Evolutionary conservation across 2,329 filamentous ascomycete species (phyloP).

Genomic region (Gaeumannomyces tritici): DNA sequence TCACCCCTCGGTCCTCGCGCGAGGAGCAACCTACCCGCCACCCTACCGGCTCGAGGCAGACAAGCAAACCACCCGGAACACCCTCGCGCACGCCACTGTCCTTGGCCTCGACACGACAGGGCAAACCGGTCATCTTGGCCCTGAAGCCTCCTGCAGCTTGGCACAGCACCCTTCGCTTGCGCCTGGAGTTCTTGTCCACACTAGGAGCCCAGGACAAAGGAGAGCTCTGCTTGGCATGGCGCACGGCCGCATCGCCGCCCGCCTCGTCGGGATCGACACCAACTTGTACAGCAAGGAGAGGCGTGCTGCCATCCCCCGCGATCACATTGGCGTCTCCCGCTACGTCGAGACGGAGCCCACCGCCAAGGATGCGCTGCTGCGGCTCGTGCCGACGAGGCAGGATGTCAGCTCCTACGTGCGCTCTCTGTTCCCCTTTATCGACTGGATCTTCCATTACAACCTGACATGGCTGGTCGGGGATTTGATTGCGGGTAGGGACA

Average conservation of each 20-base stretch:
- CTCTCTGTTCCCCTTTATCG: conserved; percentile 75
- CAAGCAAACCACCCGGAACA: neutral
- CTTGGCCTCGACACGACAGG: neutral
- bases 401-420: conserved; percentile 52
- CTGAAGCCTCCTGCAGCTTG: no score
- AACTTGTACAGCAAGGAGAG: conserved; percentile 2
- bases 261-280: conserved; percentile 4
- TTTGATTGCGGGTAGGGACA: conserved; percentile 64
- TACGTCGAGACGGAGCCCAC: conserved; percentile 70
- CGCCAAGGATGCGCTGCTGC: conserved; percentile 59
- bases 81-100: neutral
- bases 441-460: conserved; percentile 90
- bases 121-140: no score
- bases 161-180: no score
- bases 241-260: neutral
- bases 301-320: conserved; percentile 14
- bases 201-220: neutral
- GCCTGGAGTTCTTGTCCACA: no score
- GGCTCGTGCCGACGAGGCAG: conserved; percentile 47
- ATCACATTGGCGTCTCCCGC: conserved; percentile 15
- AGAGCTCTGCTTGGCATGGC: neutral
- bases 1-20: neutral
- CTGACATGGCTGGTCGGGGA: conserved; percentile 82
- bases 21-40: neutral
- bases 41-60: neutral